These are phyloP conservation scores for Aspergillus alliaceus DNA, from an alignment of 2,329 filamentous ascomycete species.

Conservation along the genomic window DNA sequence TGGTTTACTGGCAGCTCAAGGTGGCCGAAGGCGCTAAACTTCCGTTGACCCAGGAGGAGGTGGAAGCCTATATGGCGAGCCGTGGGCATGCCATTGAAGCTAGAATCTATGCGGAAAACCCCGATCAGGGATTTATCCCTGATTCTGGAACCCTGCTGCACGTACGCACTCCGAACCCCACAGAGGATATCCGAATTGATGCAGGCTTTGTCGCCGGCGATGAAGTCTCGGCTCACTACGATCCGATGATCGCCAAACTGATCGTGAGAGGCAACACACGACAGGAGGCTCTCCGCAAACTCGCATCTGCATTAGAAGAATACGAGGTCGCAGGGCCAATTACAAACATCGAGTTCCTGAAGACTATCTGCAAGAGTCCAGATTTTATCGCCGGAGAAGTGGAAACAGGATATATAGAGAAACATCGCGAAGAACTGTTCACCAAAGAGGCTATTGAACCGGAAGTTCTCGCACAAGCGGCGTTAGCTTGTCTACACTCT, in stretches of 20 bases:
- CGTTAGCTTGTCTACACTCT: slow-evolving; percentile 68
- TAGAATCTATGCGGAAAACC: slow-evolving; percentile 94
- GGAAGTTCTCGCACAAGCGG: slow-evolving; percentile 84
- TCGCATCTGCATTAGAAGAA: slow-evolving; percentile 75
- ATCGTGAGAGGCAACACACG: slow-evolving; percentile 83
- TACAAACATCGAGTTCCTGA: slow-evolving; percentile 97
- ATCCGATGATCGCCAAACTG: slow-evolving; percentile 98
- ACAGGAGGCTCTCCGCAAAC: slow-evolving; percentile 77
- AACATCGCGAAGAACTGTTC: slow-evolving; percentile 80
- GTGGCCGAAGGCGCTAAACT: slow-evolving; percentile 73
- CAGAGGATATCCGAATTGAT: slow-evolving; percentile 81
- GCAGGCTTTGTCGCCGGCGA: slow-evolving; percentile 90
- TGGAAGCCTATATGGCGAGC: slow-evolving; percentile 68
- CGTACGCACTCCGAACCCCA: slow-evolving; percentile 68
- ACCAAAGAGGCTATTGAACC: slow-evolving; percentile 58
- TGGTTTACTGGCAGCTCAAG: slow-evolving; percentile 94
- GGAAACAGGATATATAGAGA: slow-evolving; percentile 94
- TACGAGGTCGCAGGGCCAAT: slow-evolving; percentile 92
- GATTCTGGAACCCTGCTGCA: slow-evolving; percentile 88
- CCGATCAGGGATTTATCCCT: slow-evolving; percentile 85
- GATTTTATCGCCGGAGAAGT: slow-evolving; percentile 86
- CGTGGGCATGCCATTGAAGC: slow-evolving; percentile 91
- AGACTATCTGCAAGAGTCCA: slow-evolving; percentile 75
- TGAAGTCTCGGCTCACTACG: slow-evolving; percentile 90
- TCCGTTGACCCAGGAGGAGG: slow-evolving; percentile 64